Conservation (phyloP, 2,329 filamentous ascomycete genomes). For the Cercospora janseana region DNA sequence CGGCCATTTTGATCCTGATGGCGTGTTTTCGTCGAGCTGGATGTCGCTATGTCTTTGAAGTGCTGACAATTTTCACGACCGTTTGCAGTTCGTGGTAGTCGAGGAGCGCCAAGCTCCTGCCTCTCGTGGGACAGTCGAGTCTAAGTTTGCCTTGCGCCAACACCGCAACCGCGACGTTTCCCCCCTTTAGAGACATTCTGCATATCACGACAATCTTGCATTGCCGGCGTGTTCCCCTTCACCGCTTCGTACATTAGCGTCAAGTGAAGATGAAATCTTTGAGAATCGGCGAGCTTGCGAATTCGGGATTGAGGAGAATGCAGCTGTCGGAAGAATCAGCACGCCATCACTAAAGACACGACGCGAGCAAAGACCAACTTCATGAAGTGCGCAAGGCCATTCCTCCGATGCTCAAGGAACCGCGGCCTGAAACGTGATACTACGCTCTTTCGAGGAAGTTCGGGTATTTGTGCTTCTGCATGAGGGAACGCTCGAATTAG, state of each 20-base stretch:
- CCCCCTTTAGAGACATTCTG: no score
- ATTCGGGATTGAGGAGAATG: constrained; percentile 88
- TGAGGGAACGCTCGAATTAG: constrained; percentile 79
- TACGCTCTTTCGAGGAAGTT: constrained; percentile 84
- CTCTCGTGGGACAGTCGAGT: no score
- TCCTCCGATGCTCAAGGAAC: constrained; percentile 81
- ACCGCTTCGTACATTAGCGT: neutral
- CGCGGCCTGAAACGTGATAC: constrained; percentile 75
- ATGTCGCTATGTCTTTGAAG: no score
- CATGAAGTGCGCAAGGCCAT: constrained; percentile 85
- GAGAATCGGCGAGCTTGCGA: constrained; percentile 83
- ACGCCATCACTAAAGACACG: neutral
- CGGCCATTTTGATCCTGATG: neutral
- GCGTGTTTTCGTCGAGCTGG: no score
- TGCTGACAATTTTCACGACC: no score
- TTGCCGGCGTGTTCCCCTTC: no score
- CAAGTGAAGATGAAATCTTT: constrained; percentile 78
- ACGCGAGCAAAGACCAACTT: constrained; percentile 60
- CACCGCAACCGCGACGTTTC: no score
- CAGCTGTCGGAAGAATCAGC: constrained; percentile 58
- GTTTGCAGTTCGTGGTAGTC: no score
- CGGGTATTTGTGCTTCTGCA: constrained; percentile 81
- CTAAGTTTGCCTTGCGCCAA: no score
- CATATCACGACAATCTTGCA: no score
- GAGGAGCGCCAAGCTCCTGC: no score